A percentile compares a stretch with the other conserved stretches of the same genome.
Evolutionary conservation across 495 filamentous ascomycete genomes (phyloP).

Genomic region (Recurvomyces mirabilis): DNA sequence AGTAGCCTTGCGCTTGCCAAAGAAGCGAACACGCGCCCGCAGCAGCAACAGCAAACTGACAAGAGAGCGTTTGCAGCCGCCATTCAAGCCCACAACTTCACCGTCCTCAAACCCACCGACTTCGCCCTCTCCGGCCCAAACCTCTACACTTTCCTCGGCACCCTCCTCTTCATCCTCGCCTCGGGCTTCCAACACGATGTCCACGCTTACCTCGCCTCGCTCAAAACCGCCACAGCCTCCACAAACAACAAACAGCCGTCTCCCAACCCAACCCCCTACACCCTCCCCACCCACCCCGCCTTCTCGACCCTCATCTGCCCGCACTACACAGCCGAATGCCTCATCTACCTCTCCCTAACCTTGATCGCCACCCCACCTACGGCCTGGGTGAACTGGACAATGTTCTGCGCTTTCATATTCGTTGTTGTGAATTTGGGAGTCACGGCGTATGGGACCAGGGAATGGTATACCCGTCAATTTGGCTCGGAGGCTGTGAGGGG

Average conservation of each 20-base stretch:
- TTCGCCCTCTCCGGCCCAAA: conserved; percentile 36
- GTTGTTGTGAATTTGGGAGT: conserved; percentile 69
- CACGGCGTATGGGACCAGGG: conserved; percentile 63
- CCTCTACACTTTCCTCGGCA: conserved; percentile 47
- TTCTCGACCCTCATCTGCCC: conserved; percentile 67
- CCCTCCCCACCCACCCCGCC: conserved; percentile 57
- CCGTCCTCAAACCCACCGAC: conserved; percentile 1
- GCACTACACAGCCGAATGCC: conserved; percentile 84
- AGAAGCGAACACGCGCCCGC: neutral
- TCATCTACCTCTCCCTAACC: conserved; percentile 71
- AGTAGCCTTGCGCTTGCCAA: neutral
- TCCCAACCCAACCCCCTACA: conserved; percentile 44
- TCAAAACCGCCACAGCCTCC: conserved; percentile 34
- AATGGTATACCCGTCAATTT: conserved; percentile 76
- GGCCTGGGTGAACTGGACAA: conserved; percentile 54
- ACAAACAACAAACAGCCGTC: neutral
- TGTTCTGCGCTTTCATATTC: conserved; percentile 58
- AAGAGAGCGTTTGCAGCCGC: conserved; percentile 13
- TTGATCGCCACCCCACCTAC: conserved; percentile 59
- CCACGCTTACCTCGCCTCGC: conserved; percentile 65
- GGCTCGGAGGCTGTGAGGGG: conserved; percentile 52
- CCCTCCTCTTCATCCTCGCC: conserved; percentile 59
- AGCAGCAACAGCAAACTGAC: too few relatives aligned
- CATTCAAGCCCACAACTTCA: conserved; percentile 7
- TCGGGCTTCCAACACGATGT: conserved; percentile 70